A percentile compares a stretch with the other conserved stretches of the same genome.
Evolutionary conservation across 345 rosid genomes (phyloP).

Genomic region (Garcia nutans): DNA sequence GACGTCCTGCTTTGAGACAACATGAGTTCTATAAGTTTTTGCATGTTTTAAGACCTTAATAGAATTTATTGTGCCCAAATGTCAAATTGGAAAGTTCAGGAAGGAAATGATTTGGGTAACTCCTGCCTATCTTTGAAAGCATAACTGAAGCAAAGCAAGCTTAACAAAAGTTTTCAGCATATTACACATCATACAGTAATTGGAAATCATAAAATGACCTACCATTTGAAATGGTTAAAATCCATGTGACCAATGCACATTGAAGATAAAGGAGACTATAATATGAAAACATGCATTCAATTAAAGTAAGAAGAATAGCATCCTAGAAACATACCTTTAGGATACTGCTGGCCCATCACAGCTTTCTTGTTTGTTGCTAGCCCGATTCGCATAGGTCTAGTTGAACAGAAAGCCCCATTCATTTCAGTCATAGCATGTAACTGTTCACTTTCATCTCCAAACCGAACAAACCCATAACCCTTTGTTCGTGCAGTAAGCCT

Average conservation of each 20-base stretch:
- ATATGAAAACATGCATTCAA: background rate
- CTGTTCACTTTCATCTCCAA: conserved; percentile 81
- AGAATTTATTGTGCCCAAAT: conserved; percentile 51
- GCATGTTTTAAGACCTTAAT: conserved; percentile 40
- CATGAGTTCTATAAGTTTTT: conserved; percentile 70
- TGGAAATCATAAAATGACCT: conserved; percentile 10
- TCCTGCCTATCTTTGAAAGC: conserved; percentile 45
- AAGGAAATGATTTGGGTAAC: conserved; percentile 48
- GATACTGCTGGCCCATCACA: conserved; percentile 54
- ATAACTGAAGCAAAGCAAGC: conserved; percentile 33
- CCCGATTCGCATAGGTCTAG: conserved; percentile 92
- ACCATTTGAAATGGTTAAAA: conserved; percentile 3
- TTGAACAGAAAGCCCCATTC: conserved; percentile 85
- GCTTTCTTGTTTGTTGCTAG: conserved; percentile 74
- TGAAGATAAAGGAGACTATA: background rate
- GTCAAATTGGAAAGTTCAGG: conserved; percentile 40
- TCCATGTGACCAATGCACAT: conserved; percentile 4
- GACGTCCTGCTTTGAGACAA: conserved; percentile 94
- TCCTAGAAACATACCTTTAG: conserved; percentile 47
- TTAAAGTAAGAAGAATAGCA: background rate
- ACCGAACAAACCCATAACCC: conserved; percentile 89
- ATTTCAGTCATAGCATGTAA: conserved; percentile 83
- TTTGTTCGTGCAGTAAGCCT: conserved; percentile 80
- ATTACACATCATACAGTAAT: conserved; percentile 6
- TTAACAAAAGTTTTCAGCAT: conserved; percentile 18